A percentile compares a stretch with the other conserved stretches of the same genome.
Conservation (phyloP, 371 early-diverging fungal species). For the Nematocida ironsii region DNA sequence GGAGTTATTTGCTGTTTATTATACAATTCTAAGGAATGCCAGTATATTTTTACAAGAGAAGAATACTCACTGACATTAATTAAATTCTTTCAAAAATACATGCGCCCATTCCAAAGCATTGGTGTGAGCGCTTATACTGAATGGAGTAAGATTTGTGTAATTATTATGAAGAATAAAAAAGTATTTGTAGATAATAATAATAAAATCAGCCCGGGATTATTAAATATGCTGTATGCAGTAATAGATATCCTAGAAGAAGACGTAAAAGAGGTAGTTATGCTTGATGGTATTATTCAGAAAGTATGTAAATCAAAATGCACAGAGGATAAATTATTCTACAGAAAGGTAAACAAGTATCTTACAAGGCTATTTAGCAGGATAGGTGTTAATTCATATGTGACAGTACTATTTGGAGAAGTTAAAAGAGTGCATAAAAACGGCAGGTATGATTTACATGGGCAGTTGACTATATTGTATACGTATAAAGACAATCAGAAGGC, state of each 20-base stretch:
- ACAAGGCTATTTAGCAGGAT: too few species aligned
- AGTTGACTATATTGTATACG: background rate
- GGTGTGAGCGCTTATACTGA: background rate
- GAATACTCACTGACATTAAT: background rate
- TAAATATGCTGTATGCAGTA: background rate
- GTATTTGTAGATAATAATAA: background rate
- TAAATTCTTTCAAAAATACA: background rate
- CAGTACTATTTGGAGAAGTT: too few species aligned
- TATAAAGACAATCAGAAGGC: background rate
- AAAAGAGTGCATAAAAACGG: too few species aligned
- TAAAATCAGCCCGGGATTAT: background rate
- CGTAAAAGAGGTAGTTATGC: too few species aligned
- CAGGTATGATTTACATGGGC: background rate
- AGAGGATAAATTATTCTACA: too few species aligned
- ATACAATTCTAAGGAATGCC: background rate
- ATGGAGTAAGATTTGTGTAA: background rate
- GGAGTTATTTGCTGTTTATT: background rate
- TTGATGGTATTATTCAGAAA: too few species aligned
- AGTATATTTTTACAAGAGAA: background rate
- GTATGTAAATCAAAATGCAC: too few species aligned
- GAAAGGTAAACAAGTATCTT: too few species aligned
- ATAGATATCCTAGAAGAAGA: background rate
- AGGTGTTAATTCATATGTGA: too few species aligned
- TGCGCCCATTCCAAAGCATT: background rate
- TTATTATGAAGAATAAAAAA: background rate